Evolutionary conservation across 2,329 filamentous ascomycete species (phyloP).

Genomic region (Ascochyta clinopodiicola): DNA sequence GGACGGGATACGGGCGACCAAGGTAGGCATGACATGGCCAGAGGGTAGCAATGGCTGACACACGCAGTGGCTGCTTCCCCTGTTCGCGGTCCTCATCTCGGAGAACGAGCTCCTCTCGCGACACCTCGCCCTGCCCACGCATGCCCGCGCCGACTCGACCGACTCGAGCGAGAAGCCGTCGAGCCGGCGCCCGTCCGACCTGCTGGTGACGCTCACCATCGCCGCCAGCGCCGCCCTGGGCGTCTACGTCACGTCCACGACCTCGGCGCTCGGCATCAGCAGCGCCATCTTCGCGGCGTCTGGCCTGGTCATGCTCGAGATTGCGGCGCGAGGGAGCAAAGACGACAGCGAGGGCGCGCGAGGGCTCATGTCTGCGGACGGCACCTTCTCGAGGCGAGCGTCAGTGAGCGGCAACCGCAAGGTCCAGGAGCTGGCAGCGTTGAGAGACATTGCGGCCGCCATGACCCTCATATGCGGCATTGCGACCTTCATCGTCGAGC

Average conservation of each 20-base stretch:
- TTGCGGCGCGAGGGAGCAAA: constrained; percentile 34
- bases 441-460: constrained; percentile 40
- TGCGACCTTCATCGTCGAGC: constrained; percentile 39
- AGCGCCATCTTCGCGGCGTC: constrained; percentile 50
- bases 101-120: constrained; percentile 36
- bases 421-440: constrained; percentile 32
- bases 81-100: constrained; percentile 40
- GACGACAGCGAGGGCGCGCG: constrained; percentile 35
- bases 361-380: constrained; percentile 46
- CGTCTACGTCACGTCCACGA: constrained; percentile 42
- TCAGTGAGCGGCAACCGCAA: constrained; percentile 31
- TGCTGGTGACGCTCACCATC: constrained; percentile 44
- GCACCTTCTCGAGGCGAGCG: constrained; percentile 35
- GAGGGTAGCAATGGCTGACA: background rate
- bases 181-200: constrained; percentile 30
- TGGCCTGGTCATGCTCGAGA: constrained; percentile 51
- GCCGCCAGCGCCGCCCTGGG: constrained; percentile 48
- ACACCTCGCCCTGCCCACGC: constrained; percentile 32
- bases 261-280: constrained; percentile 51
- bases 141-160: constrained; percentile 28
- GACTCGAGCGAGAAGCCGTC: constrained; percentile 29
- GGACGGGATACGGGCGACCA: constrained; percentile 54
- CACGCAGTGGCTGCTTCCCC: constrained; percentile 45
- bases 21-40: constrained; percentile 43
- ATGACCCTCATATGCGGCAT: constrained; percentile 37